Evolutionary conservation across 768 basidiomycete species (phyloP).

Genomic region (Lentinula edodes): DNA sequence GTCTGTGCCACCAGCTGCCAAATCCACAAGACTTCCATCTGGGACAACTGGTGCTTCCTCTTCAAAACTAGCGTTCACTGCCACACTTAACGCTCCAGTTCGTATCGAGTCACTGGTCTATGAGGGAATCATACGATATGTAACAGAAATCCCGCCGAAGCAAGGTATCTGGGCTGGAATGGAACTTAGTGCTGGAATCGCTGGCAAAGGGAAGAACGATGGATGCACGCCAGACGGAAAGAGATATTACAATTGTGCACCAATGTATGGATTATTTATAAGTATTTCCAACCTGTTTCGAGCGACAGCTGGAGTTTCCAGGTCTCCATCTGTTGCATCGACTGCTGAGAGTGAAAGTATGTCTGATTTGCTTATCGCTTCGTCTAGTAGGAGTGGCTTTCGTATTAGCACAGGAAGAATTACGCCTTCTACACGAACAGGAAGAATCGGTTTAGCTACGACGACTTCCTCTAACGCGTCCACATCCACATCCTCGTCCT

Average conservation of each 20-base stretch:
- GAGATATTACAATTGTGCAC: slow-evolving; percentile 84
- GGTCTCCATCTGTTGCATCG: slow-evolving; percentile 67
- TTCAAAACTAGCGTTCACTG: not conserved
- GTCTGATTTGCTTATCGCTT: slow-evolving; percentile 10
- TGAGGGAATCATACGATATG: slow-evolving; percentile 75
- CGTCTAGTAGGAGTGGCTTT: slow-evolving; percentile 19
- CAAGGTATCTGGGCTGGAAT: slow-evolving; percentile 91
- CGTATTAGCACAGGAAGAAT: slow-evolving; percentile 49
- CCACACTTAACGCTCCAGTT: slow-evolving; percentile 30
- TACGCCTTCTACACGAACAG: slow-evolving; percentile 47
- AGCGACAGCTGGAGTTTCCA: slow-evolving; percentile 53
- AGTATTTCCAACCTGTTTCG: slow-evolving; percentile 74
- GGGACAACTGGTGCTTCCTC: not conserved
- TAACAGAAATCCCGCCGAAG: slow-evolving; percentile 88
- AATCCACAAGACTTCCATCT: not conserved
- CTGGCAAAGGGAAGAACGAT: slow-evolving; percentile 93
- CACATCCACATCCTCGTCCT: no score
- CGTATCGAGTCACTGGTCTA: slow-evolving; percentile 84
- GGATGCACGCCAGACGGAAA: slow-evolving; percentile 57
- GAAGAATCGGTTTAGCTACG: slow-evolving; percentile 45
- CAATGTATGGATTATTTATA: slow-evolving; percentile 88
- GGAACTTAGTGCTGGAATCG: slow-evolving; percentile 78
- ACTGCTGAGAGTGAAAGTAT: not conserved
- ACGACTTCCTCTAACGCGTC: slow-evolving; percentile 23
- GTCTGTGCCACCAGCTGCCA: not conserved